Evolutionary conservation across 2,329 filamentous ascomycete genomes (phyloP).

Genomic region (Cercospora sojina): DNA sequence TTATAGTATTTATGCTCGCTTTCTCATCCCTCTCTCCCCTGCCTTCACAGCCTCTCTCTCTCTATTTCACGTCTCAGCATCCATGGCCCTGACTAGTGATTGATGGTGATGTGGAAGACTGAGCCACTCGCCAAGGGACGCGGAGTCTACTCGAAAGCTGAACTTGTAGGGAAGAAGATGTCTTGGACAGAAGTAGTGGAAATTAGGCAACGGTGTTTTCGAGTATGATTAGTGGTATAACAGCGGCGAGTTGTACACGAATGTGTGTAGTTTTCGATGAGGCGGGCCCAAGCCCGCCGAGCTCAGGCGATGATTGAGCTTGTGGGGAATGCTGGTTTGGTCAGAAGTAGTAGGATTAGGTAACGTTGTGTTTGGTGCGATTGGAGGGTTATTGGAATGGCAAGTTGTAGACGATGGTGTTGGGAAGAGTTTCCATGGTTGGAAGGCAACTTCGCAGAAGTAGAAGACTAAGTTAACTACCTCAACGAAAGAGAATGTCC

Average conservation of each 20-base stretch:
- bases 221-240: neutral
- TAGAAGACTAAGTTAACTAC: neutral
- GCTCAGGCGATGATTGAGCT: neutral
- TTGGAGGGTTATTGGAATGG: neutral
- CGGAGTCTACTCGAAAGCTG: neutral
- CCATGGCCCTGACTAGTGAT: neutral
- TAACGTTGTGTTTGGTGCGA: neutral
- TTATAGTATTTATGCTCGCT: neutral
- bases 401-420: too few species aligned
- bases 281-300: neutral
- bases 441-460: too few species aligned
- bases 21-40: neutral
- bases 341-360: too few species aligned
- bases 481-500: neutral
- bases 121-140: neutral
- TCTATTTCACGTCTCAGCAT: neutral
- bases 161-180: neutral
- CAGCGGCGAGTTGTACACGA: neutral
- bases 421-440: too few species aligned
- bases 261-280: neutral
- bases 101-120: neutral
- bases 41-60: neutral
- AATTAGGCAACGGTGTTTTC: neutral
- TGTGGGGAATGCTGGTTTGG: neutral
- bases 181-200: neutral